Evolutionary conservation across 2,329 filamentous ascomycete species (phyloP).

Genomic region (Venturia carpophila): DNA sequence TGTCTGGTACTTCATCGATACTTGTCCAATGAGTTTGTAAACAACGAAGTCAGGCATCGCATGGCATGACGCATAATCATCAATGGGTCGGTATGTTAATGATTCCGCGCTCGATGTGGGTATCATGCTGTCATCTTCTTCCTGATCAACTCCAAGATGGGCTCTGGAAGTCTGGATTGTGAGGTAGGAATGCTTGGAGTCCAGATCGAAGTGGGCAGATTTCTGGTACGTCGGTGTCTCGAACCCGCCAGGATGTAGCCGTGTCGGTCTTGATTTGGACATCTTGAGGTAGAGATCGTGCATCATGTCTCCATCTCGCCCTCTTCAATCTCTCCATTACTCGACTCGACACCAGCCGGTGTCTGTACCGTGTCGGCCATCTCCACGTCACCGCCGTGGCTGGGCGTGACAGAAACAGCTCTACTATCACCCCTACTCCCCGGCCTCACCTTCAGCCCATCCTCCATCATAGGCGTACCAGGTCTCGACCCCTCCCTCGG

Average conservation of each 20-base stretch:
- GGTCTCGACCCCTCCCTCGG: constrained; percentile 25
- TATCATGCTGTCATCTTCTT: too few relatives aligned
- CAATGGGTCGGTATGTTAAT: too few relatives aligned
- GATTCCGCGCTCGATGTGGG: too few relatives aligned
- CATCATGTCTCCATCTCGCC: not conserved
- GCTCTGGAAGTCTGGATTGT: not conserved
- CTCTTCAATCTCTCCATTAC: constrained; percentile 10
- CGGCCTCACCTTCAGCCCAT: not conserved
- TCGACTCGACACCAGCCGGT: constrained; percentile 1
- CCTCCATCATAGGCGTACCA: constrained; percentile 5
- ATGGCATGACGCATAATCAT: too few relatives aligned
- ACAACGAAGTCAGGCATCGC: too few relatives aligned
- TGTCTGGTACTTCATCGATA: too few relatives aligned
- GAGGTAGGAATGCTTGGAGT: not conserved
- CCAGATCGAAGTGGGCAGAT: not conserved
- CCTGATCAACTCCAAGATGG: too few relatives aligned
- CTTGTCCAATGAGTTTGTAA: too few relatives aligned
- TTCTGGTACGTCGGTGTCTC: not conserved
- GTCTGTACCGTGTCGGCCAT: not conserved
- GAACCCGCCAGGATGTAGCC: not conserved
- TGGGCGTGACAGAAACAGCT: constrained; percentile 1
- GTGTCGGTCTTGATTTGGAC: not conserved
- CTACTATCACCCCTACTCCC: not conserved
- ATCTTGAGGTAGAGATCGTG: not conserved
- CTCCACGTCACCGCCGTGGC: constrained; percentile 7